These are phyloP conservation scores for Nannizziopsis barbatae DNA, from an alignment of 2,329 filamentous ascomycete species.

Conservation along the genomic window DNA sequence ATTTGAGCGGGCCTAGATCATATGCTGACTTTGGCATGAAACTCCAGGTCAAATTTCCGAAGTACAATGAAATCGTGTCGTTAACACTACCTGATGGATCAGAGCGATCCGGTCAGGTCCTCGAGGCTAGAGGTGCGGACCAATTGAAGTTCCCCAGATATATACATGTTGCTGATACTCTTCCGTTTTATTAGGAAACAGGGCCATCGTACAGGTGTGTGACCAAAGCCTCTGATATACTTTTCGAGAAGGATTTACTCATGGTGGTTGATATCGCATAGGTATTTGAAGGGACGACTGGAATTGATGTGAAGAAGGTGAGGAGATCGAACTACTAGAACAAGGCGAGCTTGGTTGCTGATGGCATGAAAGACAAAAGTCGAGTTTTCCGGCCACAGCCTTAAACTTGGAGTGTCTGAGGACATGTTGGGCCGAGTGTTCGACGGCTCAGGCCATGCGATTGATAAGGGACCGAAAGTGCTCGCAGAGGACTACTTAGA, in stretches of 20 bases:
- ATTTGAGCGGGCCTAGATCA: no score
- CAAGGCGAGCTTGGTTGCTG: constrained; percentile 12
- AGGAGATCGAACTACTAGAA: constrained; percentile 13
- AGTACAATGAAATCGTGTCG: constrained; percentile 95
- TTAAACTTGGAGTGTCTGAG: constrained; percentile 98
- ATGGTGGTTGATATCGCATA: constrained; percentile 40
- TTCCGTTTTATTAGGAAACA: constrained; percentile 52
- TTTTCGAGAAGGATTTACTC: not conserved
- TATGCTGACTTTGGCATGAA: not conserved
- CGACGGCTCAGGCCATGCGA: constrained; percentile 92
- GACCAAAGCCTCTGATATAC: not conserved
- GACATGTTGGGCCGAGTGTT: constrained; percentile 99
- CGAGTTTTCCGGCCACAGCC: constrained; percentile 89
- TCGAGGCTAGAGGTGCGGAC: constrained; percentile 81
- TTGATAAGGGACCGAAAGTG: constrained; percentile 98
- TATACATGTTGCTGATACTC: no score
- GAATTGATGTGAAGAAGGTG: constrained; percentile 98
- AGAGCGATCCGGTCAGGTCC: constrained; percentile 83
- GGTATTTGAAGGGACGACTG: constrained; percentile 95
- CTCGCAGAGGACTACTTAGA: constrained; percentile 96
- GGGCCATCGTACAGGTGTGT: constrained; percentile 84
- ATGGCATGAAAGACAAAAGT: constrained; percentile 66
- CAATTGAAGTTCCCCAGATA: not conserved
- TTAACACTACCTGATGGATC: constrained; percentile 92
- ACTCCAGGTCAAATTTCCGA: constrained; percentile 85